Evolutionary conservation across 169 alveolate species (phyloP).

Genomic region (Plasmodium berghei): DNA sequence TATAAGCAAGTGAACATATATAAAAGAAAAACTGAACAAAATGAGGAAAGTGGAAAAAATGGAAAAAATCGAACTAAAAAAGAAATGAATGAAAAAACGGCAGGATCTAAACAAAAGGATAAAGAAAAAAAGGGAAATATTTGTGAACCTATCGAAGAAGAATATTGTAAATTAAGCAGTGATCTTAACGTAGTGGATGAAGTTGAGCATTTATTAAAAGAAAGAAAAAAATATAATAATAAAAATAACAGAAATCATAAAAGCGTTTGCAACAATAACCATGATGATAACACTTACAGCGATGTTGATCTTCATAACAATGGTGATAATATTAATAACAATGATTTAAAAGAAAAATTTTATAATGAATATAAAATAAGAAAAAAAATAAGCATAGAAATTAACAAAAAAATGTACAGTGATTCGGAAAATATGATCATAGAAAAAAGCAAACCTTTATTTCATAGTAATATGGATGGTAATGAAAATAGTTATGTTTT

Average conservation of each 20-base stretch:
- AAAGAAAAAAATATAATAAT: neutral
- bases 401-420: slow-evolving; percentile 64
- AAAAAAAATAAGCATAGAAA: slow-evolving; percentile 70
- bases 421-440: slow-evolving; percentile 49
- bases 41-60: slow-evolving; percentile 10
- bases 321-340: neutral
- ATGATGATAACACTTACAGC: slow-evolving; percentile 1
- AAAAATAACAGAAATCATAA: slow-evolving; percentile 2
- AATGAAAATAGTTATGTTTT: slow-evolving; percentile 30
- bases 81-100: slow-evolving; percentile 46
- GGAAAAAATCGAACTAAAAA: slow-evolving; percentile 1
- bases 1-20: slow-evolving; percentile 31
- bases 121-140: neutral
- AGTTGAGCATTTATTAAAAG: neutral
- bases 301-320: neutral
- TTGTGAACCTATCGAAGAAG: neutral
- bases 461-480: slow-evolving; percentile 11
- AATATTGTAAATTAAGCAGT: neutral
- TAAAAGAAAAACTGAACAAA: slow-evolving; percentile 64
- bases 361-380: slow-evolving; percentile 67
- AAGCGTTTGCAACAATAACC: neutral
- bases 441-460: slow-evolving; percentile 17
- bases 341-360: slow-evolving; percentile 19
- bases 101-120: slow-evolving; percentile 8
- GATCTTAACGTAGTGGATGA: neutral